Evolutionary conservation across 768 basidiomycete species (phyloP).

Genomic region (Suillus fuscotomentosus): DNA sequence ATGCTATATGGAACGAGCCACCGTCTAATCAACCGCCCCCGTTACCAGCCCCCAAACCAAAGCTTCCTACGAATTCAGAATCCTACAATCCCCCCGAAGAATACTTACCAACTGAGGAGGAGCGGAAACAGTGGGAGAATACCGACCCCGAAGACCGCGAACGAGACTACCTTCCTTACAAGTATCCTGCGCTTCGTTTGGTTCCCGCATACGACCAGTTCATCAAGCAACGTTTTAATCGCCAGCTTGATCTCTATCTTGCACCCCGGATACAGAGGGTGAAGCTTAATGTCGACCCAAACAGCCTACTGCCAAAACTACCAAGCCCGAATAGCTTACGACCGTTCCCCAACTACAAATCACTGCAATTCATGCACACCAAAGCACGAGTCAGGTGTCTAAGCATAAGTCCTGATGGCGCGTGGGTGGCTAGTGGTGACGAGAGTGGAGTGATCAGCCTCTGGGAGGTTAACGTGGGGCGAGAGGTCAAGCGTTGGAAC

Average conservation of each 20-base stretch:
- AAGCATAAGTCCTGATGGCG: conserved; percentile 82
- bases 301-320: conserved; percentile 88
- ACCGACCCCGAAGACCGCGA: conserved; percentile 88
- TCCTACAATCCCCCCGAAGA: conserved; percentile 99
- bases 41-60: conserved; percentile 88
- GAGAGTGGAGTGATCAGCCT: conserved; percentile 83
- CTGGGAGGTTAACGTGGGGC: conserved; percentile 91
- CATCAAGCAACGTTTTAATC: conserved; percentile 90
- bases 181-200: conserved; percentile 78
- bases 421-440: conserved; percentile 90
- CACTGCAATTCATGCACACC: conserved; percentile 68
- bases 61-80: conserved; percentile 89
- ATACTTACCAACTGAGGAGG: conserved; percentile 84
- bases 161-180: conserved; percentile 84
- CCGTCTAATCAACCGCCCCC: conserved; percentile 79
- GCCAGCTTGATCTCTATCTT: conserved; percentile 94
- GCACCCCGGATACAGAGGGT: conserved; percentile 87
- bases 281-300: conserved; percentile 90
- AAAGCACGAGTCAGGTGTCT: conserved; percentile 70
- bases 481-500: conserved; percentile 85
- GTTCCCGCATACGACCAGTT: conserved; percentile 92
- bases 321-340: conserved; percentile 88
- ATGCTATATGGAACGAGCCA: conserved; percentile 85
- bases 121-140: conserved; percentile 79
- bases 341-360: conserved; percentile 90